Conservation (phyloP, 352 stramenopile species). For the Phytophthora megakarya region DNA sequence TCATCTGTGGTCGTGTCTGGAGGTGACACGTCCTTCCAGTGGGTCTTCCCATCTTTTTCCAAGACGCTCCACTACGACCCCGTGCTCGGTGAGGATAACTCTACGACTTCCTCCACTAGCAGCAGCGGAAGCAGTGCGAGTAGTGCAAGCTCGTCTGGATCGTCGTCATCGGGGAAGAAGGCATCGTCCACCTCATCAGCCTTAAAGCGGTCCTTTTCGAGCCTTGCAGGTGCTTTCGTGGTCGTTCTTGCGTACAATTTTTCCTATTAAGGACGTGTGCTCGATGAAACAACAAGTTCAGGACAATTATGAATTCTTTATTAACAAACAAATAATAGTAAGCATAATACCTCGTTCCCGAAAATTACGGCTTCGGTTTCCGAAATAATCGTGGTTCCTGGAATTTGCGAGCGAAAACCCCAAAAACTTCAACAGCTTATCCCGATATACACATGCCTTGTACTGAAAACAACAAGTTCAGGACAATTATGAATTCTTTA, state of each 20-base stretch:
- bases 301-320: neutral
- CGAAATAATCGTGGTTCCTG: neutral
- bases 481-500: neutral
- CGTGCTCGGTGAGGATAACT: constrained; percentile 39
- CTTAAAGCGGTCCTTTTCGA: constrained; percentile 9
- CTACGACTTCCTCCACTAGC: neutral
- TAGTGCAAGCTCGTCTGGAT: neutral
- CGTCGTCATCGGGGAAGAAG: constrained; percentile 1
- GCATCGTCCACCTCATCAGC: constrained; percentile 12
- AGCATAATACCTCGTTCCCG: neutral
- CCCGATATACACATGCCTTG: too few species aligned
- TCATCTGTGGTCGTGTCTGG: constrained; percentile 27
- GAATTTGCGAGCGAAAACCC: neutral
- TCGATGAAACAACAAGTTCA: neutral
- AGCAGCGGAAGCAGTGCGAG: constrained; percentile 1
- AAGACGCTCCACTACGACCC: constrained; percentile 58
- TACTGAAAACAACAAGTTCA: neutral
- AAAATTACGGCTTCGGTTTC: too few species aligned
- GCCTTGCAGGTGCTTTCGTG: constrained; percentile 11
- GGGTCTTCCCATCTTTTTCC: constrained; percentile 47
- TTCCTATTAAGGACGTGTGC: constrained; percentile 23
- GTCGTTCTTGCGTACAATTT: constrained; percentile 10
- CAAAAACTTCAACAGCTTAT: neutral
- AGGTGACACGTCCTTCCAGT: constrained; percentile 35
- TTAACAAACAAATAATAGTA: neutral